These are phyloP conservation scores for Apiotrichum porosum DNA, from an alignment of 1,284 basidiomycete genomes.

Conservation along the genomic window DNA sequence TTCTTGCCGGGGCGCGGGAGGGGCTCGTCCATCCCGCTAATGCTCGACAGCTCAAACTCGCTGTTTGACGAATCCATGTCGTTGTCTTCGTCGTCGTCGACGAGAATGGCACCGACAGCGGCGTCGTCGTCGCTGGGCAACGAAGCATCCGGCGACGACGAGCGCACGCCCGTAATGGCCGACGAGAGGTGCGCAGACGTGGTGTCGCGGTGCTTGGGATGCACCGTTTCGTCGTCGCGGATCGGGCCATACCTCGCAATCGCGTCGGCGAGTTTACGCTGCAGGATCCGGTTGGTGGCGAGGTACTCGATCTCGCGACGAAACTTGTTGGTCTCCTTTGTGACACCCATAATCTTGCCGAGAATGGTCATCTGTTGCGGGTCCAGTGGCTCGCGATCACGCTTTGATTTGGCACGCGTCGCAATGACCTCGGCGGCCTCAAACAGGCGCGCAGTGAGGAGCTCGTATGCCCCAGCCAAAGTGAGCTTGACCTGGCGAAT, in stretches of 20 bases:
- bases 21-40: too few species aligned
- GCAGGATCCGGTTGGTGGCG: neutral
- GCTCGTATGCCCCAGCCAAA: constrained; percentile 78
- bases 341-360: constrained; percentile 72
- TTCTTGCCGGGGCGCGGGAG: neutral
- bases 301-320: constrained; percentile 4
- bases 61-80: neutral
- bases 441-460: constrained; percentile 59
- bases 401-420: constrained; percentile 22
- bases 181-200: too few species aligned
- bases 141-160: neutral
- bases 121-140: neutral
- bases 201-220: neutral
- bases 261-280: neutral
- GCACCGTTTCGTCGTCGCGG: too few species aligned
- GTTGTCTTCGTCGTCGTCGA: neutral
- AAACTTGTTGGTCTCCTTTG: constrained; percentile 62
- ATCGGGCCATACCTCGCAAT: neutral
- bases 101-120: neutral
- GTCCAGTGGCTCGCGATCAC: constrained; percentile 33
- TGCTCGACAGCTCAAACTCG: neutral
- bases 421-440: constrained; percentile 27
- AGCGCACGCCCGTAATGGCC: neutral
- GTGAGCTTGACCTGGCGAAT: constrained; percentile 77
- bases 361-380: constrained; percentile 72